These are phyloP conservation scores for Aspergillus carlsbadensis DNA, from an alignment of 495 filamentous ascomycete genomes.

Conservation along the genomic window DNA sequence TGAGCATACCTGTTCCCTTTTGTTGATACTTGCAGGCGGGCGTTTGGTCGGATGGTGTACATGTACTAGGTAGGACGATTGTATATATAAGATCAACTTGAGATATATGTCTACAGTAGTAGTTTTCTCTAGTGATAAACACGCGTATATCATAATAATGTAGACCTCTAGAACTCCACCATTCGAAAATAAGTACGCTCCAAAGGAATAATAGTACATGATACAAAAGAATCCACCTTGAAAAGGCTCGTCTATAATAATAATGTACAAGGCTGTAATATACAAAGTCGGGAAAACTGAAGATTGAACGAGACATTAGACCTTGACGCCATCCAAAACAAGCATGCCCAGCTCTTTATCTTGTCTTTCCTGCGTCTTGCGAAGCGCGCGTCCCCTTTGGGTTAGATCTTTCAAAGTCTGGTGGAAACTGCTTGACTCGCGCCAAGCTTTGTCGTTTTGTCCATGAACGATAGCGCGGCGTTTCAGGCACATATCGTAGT, in stretches of 20 bases:
- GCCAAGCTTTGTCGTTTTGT: slow-evolving; percentile 29
- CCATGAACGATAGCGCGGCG: slow-evolving; percentile 52
- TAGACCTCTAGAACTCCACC: no score
- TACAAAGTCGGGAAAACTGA: neutral
- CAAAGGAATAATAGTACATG: no score
- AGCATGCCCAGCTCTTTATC: slow-evolving; percentile 40
- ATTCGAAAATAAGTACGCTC: no score
- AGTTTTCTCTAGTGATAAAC: no score
- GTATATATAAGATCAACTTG: neutral
- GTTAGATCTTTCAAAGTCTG: slow-evolving; percentile 41
- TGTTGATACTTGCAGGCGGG: neutral
- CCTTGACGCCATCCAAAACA: slow-evolving; percentile 21
- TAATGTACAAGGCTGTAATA: neutral
- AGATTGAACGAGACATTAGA: neutral
- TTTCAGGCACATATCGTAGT: slow-evolving; percentile 50
- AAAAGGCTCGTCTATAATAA: no score
- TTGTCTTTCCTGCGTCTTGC: slow-evolving; percentile 45
- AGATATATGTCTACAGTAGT: no score
- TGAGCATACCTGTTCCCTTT: slow-evolving; percentile 2
- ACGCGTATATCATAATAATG: no score
- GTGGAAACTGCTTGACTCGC: slow-evolving; percentile 36
- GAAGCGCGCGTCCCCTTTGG: slow-evolving; percentile 46
- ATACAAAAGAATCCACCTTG: no score
- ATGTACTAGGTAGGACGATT: neutral
- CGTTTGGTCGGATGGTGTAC: neutral